Evolutionary conservation across 1,139 yeast genomes (phyloP).

Genomic region (Candida anutae): DNA sequence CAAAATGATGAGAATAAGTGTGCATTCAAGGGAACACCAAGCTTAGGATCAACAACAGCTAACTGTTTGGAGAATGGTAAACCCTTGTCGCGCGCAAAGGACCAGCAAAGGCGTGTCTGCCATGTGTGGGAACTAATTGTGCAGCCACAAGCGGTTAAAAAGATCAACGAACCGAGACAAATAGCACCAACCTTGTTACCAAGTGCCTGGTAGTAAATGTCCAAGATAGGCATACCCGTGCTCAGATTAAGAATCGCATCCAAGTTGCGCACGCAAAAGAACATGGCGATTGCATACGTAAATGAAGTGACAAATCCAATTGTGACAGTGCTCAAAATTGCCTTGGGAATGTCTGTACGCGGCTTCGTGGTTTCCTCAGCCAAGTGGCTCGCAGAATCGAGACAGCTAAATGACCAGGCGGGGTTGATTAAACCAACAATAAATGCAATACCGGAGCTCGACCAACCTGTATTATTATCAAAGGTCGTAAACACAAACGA

Average conservation of each 20-base stretch:
- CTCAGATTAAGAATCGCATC: constrained; percentile 35
- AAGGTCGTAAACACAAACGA: constrained; percentile 55
- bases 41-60: constrained; percentile 33
- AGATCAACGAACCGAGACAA: constrained; percentile 48
- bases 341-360: constrained; percentile 52
- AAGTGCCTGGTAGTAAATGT: constrained; percentile 53
- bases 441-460: constrained; percentile 50
- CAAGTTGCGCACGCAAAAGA: constrained; percentile 49
- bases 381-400: constrained; percentile 65
- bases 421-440: constrained; percentile 62
- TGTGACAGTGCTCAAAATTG: constrained; percentile 57
- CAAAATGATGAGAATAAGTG: constrained; percentile 32
- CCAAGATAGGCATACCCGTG: constrained; percentile 58
- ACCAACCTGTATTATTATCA: constrained; percentile 62
- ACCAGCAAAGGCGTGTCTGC: constrained; percentile 74
- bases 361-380: constrained; percentile 60
- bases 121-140: constrained; percentile 67
- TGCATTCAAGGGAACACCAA: constrained; percentile 39
- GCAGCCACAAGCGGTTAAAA: constrained; percentile 62
- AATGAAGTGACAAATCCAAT: constrained; percentile 60
- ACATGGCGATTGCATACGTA: constrained; percentile 53
- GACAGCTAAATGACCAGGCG: constrained; percentile 62
- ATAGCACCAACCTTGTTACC: constrained; percentile 50
- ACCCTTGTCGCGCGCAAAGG: constrained; percentile 62
- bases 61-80: constrained; percentile 36